These are phyloP conservation scores for Mycogone perniciosa DNA, from an alignment of 2,329 filamentous ascomycete species.

Conservation along the genomic window DNA sequence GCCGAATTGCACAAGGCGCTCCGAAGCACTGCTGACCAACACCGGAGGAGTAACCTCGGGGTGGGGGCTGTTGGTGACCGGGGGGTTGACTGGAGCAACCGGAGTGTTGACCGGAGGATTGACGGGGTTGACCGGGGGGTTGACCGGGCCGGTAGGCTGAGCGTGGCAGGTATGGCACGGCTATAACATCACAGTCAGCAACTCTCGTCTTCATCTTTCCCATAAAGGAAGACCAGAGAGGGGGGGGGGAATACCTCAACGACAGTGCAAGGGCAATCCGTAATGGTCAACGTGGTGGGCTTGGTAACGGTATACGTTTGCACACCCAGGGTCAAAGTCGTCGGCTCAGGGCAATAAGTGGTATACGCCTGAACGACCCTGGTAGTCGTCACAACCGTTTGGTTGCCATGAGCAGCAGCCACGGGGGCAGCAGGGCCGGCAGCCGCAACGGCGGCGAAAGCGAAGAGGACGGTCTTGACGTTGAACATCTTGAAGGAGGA, in stretches of 20 bases:
- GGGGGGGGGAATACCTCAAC: slow-evolving; percentile 25
- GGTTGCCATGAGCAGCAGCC: slow-evolving; percentile 14
- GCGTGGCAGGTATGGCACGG: slow-evolving; percentile 10
- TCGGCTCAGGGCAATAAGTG: slow-evolving; percentile 42
- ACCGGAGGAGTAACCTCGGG: slow-evolving; percentile 6
- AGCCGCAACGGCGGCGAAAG: slow-evolving; percentile 18
- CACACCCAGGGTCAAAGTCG: slow-evolving; percentile 43
- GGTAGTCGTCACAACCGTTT: slow-evolving; percentile 25
- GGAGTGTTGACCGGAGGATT: not conserved
- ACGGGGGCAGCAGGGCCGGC: slow-evolving; percentile 13
- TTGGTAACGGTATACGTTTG: slow-evolving; percentile 48
- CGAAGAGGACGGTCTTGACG: slow-evolving; percentile 23
- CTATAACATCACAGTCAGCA: not conserved
- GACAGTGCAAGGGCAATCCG: slow-evolving; percentile 47
- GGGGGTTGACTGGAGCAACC: not conserved
- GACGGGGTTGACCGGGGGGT: not conserved
- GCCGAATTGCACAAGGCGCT: slow-evolving; percentile 15
- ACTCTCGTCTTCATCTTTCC: not conserved
- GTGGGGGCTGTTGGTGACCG: not conserved
- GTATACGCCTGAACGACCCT: slow-evolving; percentile 31
- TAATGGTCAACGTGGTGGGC: slow-evolving; percentile 49
- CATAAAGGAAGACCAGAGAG: not conserved
- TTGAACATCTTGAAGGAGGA: slow-evolving; percentile 6
- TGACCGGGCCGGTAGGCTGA: slow-evolving; percentile 10
- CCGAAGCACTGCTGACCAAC: slow-evolving; percentile 16